Percentiles rank a stretch among this genome's conserved stretches.
These are phyloP conservation scores for Pseudozyma sp. DNA, from an alignment of 1,284 basidiomycete species.

Conservation along the genomic window DNA sequence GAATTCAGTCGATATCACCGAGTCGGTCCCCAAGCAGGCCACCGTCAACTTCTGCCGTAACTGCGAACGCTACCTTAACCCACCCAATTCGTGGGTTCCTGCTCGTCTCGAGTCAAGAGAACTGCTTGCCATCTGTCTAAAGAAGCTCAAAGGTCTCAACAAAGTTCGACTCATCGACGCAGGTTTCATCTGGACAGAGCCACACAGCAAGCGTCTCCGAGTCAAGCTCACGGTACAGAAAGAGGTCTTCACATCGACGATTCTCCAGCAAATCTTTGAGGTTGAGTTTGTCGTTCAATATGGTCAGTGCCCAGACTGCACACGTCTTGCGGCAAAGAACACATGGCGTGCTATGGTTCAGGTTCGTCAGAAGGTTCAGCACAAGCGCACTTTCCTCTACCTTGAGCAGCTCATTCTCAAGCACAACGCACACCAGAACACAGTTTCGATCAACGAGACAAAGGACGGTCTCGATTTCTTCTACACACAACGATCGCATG, in stretches of 20 bases:
- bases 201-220: conserved; percentile 91
- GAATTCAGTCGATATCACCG: conserved; percentile 95
- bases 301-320: conserved; percentile 94
- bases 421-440: conserved; percentile 96
- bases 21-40: conserved; percentile 97
- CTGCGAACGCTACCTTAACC: conserved; percentile 94
- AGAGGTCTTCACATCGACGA: conserved; percentile 94
- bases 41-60: conserved; percentile 94
- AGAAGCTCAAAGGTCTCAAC: conserved; percentile 91
- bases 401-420: conserved; percentile 97
- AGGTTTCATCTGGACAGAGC: conserved; percentile 99
- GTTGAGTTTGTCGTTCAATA: conserved; percentile 95
- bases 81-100: conserved; percentile 86
- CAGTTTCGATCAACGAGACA: conserved; percentile 90
- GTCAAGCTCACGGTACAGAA: conserved; percentile 98
- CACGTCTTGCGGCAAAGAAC: conserved; percentile 94
- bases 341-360: conserved; percentile 98
- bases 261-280: conserved; percentile 97
- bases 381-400: conserved; percentile 97
- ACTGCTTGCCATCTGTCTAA: conserved; percentile 80
- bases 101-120: conserved; percentile 92
- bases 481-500: conserved; percentile 88
- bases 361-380: conserved; percentile 87
- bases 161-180: conserved; percentile 97
- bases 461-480: conserved; percentile 97